Evolutionary conservation across 2,329 filamentous ascomycete species (phyloP).

Genomic region (Paramyrothecium roridum): DNA sequence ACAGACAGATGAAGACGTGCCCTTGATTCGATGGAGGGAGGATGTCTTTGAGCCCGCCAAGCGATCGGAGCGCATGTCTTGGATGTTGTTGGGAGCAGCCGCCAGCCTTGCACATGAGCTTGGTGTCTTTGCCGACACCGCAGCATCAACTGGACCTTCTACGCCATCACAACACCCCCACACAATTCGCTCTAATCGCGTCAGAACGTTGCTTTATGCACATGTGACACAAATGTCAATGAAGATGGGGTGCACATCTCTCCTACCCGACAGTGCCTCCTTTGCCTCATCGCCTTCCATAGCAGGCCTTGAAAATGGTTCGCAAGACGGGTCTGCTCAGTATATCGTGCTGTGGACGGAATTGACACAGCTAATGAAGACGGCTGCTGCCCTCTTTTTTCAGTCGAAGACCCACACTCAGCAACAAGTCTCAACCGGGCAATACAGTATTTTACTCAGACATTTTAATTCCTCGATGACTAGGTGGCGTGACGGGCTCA

Average conservation of each 20-base stretch:
- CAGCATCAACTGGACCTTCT: background rate
- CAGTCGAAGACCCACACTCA: conserved; percentile 12
- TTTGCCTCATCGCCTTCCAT: conserved; percentile 2
- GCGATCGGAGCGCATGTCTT: conserved; percentile 19
- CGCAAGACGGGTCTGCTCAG: conserved; percentile 2
- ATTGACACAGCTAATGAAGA: conserved; percentile 11
- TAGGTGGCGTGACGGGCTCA: conserved; percentile 11
- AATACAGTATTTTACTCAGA: conserved; percentile 12
- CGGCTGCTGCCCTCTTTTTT: conserved; percentile 17
- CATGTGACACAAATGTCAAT: conserved; percentile 14
- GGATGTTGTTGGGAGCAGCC: conserved; percentile 19
- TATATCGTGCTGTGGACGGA: conserved; percentile 15
- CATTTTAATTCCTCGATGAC: conserved; percentile 11
- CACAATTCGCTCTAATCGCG: background rate
- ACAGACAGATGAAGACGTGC: conserved; percentile 12
- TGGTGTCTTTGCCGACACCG: conserved; percentile 6
- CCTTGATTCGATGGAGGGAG: conserved; percentile 17
- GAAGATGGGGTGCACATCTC: conserved; percentile 5
- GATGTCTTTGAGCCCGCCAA: conserved; percentile 21
- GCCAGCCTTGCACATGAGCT: conserved; percentile 15
- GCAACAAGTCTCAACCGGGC: conserved; percentile 10
- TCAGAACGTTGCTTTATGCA: conserved; percentile 13
- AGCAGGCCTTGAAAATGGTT: background rate
- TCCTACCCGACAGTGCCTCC: conserved; percentile 8
- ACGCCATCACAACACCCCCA: conserved; percentile 2